Evolutionary conservation across 331 rosid species (phyloP).

Genomic region (Spiraea crenata): DNA sequence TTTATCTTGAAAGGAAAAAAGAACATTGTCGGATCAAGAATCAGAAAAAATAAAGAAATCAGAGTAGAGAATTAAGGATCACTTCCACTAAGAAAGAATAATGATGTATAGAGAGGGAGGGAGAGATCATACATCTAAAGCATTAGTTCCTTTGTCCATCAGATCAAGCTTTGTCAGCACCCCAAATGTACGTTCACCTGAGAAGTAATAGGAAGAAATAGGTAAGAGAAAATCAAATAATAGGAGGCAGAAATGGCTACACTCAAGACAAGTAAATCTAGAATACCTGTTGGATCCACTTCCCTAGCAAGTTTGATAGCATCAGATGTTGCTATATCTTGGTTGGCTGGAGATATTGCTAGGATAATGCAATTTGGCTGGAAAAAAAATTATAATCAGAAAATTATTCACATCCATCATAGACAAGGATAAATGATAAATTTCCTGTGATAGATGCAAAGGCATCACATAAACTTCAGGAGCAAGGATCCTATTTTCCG

Average conservation of each 20-base stretch:
- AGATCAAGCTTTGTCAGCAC: conserved; percentile 94
- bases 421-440: conserved; percentile 4
- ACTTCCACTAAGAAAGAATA: not conserved
- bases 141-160: conserved; percentile 99
- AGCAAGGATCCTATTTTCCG: not conserved
- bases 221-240: conserved; percentile 14
- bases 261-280: not conserved
- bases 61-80: not conserved
- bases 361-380: conserved; percentile 90
- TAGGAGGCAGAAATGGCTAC: not conserved
- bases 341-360: conserved; percentile 97
- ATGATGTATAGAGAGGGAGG: conserved; percentile 18
- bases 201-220: conserved; percentile 20
- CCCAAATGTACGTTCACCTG: conserved; percentile 95
- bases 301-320: conserved; percentile 90
- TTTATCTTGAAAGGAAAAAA: not conserved
- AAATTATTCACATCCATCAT: not conserved
- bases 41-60: not conserved
- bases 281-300: conserved; percentile 84
- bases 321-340: conserved; percentile 97
- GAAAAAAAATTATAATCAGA: conserved; percentile 26
- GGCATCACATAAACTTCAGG: not conserved
- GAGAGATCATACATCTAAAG: conserved; percentile 64
- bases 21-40: not conserved
- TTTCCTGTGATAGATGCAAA: not conserved